These are phyloP conservation scores for Iberis amara DNA, from an alignment of 441 rosid genomes.

Conservation along the genomic window DNA sequence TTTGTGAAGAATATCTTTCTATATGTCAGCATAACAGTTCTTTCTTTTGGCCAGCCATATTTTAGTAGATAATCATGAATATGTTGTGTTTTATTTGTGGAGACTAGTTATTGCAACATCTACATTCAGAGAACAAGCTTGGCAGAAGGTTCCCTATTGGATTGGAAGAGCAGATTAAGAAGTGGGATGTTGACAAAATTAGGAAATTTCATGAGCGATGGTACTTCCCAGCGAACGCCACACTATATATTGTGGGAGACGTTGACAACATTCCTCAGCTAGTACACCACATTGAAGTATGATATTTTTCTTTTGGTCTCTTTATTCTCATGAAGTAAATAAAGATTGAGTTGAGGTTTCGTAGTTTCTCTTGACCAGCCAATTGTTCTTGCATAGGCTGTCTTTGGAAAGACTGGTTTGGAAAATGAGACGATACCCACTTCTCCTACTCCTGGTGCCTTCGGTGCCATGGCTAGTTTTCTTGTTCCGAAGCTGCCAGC, in stretches of 20 bases:
- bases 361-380: constrained; percentile 20
- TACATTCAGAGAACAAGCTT: constrained; percentile 98
- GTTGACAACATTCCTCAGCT: constrained; percentile 66
- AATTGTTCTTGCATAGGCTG: constrained; percentile 54
- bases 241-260: constrained; percentile 92
- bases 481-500: constrained; percentile 94
- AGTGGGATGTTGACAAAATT: constrained; percentile 98
- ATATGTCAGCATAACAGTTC: constrained; percentile 22
- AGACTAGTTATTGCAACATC: constrained; percentile 78
- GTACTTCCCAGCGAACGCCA: constrained; percentile 99
- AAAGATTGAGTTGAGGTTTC: constrained; percentile 13
- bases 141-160: constrained; percentile 99
- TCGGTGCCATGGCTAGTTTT: constrained; percentile 98
- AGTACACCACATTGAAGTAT: constrained; percentile 76
- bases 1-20: constrained; percentile 15
- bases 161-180: constrained; percentile 95
- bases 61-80: constrained; percentile 20
- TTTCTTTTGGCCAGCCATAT: constrained; percentile 8
- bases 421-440: constrained; percentile 58
- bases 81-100: constrained; percentile 26
- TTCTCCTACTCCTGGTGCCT: constrained; percentile 65
- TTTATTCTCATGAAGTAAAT: constrained; percentile 8
- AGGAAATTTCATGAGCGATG: constrained; percentile 98
- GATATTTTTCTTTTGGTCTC: constrained; percentile 26
- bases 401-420: constrained; percentile 64